These are phyloP conservation scores for Trichoderma gracile DNA, from an alignment of 2,329 filamentous ascomycete genomes.

Conservation along the genomic window DNA sequence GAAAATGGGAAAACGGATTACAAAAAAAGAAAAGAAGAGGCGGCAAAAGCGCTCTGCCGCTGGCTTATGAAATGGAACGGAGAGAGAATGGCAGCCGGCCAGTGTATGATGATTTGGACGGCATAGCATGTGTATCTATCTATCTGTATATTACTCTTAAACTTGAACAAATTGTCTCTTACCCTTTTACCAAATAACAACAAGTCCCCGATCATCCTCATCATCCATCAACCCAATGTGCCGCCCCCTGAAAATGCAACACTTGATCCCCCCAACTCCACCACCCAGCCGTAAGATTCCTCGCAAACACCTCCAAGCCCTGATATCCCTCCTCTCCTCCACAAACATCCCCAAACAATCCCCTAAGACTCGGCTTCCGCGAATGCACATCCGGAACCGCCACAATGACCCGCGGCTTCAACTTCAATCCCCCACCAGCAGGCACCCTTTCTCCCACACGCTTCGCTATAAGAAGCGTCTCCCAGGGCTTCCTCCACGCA, in stretches of 20 bases:
- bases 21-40: background rate
- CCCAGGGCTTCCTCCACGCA: constrained; percentile 73
- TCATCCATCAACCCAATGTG: constrained; percentile 46
- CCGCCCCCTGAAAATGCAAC: constrained; percentile 64
- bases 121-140: constrained; percentile 35
- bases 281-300: constrained; percentile 74
- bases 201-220: too few species aligned
- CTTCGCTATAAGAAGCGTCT: constrained; percentile 66
- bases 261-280: constrained; percentile 77
- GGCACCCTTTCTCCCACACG: constrained; percentile 37
- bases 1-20: background rate
- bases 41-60: background rate
- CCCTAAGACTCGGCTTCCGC: constrained; percentile 71
- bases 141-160: constrained; percentile 30
- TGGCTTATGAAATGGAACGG: constrained; percentile 2
- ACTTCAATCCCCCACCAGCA: constrained; percentile 14
- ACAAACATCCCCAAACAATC: constrained; percentile 59
- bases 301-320: constrained; percentile 75
- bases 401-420: constrained; percentile 58
- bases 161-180: constrained; percentile 28
- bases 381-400: constrained; percentile 77
- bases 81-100: constrained; percentile 9
- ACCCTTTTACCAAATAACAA: too few species aligned
- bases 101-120: constrained; percentile 35
- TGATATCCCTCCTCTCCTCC: constrained; percentile 51